Base-by-base conservation (phyloP, 1,139 yeast species). In the Pneumocystis sp. region DNA sequence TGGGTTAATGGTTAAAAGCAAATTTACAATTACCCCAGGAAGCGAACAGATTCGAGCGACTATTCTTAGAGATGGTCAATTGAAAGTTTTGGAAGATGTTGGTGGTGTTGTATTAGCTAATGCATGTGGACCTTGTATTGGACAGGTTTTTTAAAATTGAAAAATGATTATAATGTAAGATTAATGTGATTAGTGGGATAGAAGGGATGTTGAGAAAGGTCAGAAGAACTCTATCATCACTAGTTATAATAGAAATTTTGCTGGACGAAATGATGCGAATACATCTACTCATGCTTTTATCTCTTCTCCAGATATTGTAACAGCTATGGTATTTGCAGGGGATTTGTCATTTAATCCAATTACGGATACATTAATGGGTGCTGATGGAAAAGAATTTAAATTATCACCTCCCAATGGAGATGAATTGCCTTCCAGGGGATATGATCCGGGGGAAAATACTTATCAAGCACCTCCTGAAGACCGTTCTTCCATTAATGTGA, bases 51-150 rank as follows among this genome's bases (percentile, higher is more conserved):
- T 93, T 73, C 87, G 98, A 82, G 97, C 97, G 72, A 93, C 97
- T 72, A 90, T 93, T 77, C 96, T 86, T 76, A 87, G 97, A 81
- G 98, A 93, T 77, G 97, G 97, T 74, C 91, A 87, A 81, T 83
- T 91, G 74, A 80, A 87, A 75, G 86, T 91, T 73, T 90, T 93
- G 80, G 85, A 86, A 78, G 95, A 89, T 75, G 87, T 87, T 72
- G 97, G 97, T 75, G 97, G 96, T 81, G 82, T 86, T 70, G 96
- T 93, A 69, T 83, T 93, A 79, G 97, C 98, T 72, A 93, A 93
- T 78, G 98, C 98, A 70, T 91, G 98, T 84, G 98, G 98, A 78
- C 98, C 98, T 79, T 91, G 98, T 85, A 93, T 93, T 76, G 98
- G 98, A 78, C 98, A 50, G 57, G 57, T 50, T 25, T 50, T 34